Evolutionary conservation across 106 monocot genomes (phyloP).

Genomic region (Dendrobium huoshanense): DNA sequence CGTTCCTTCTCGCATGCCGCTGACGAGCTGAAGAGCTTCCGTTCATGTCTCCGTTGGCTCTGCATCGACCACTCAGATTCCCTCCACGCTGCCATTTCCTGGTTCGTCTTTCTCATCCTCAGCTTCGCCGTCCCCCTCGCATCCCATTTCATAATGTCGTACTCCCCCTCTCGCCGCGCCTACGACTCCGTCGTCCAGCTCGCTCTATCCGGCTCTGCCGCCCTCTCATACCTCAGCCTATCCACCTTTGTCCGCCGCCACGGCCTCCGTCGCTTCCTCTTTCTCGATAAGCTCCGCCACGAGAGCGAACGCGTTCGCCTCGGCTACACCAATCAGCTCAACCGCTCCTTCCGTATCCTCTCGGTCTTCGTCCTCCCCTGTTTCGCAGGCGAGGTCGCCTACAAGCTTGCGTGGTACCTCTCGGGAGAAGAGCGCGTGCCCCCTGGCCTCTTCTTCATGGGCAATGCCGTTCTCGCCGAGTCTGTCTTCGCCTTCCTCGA

Average conservation of each 20-base stretch:
- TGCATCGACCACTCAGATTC: conserved; percentile 59
- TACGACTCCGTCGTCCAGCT: conserved; percentile 64
- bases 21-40: conserved; percentile 86
- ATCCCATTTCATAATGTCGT: conserved; percentile 36
- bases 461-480: conserved; percentile 19
- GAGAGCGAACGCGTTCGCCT: conserved; percentile 62
- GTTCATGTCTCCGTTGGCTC: conserved; percentile 71
- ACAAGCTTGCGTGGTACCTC: conserved; percentile 72
- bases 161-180: conserved; percentile 21
- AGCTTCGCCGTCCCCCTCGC: conserved; percentile 36
- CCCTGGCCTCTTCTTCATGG: conserved; percentile 18
- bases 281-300: conserved; percentile 56
- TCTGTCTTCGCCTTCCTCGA: conserved; percentile 38
- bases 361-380: conserved; percentile 61
- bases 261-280: conserved; percentile 77
- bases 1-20: conserved; percentile 44
- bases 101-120: conserved; percentile 55
- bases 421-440: conserved; percentile 23
- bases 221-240: conserved; percentile 59
- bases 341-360: conserved; percentile 49
- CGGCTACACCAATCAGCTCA: conserved; percentile 62
- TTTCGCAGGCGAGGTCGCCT: conserved; percentile 41
- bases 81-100: conserved; percentile 24
- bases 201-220: conserved; percentile 42
- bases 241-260: conserved; percentile 41